Evolutionary conservation across 305 asterid genomes (phyloP), one percentile per base, ranked within the genome.

Genomic region (Fraxinus paxiana): DNA sequence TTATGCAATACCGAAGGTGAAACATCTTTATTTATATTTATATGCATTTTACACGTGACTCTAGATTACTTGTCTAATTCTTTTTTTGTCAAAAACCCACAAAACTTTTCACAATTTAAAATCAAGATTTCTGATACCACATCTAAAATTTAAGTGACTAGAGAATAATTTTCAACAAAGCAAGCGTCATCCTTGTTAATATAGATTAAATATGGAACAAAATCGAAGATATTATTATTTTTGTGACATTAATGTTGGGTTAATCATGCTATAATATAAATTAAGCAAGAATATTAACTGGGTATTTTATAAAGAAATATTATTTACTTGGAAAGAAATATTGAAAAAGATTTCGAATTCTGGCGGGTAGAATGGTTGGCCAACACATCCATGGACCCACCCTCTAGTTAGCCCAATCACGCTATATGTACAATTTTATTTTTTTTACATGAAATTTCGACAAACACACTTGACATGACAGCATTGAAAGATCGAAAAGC

Each of bases 281-380:
- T 81, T 33, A 69, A 54, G 80, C 54, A 41, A 54, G 31, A 20
- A 85, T 17, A 51, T 35, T 83, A 34, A 79, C 73, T 72, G 61
- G 12, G 67, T 38, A 72, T 34, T 5, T 73, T 77, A 43, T 8
- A 43, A 31, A 6, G 17, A 63, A 24, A 63, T 65, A 7, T 63
- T 76, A 70, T 61, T 61, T 56, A 28, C 46, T 43, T 82, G 77
- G 78, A 33, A 41, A 28, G 77, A 8, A 34, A 30, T 56, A 4
- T 3, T 73, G 75, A 26, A 80, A 65, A 69, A 17, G 35, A 73
- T 82, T 85, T 87, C 84, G 84, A 86, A 83, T 77, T 86, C 24
- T 80, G 96, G 92, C 92, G 88, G 91, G 88, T 83, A 38, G 90
- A 67, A 13, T 85, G 78, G 87, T 85, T 83, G 88, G 88, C 85